Evolutionary conservation across 805 yeast species (phyloP).

Genomic region (Suhomyces kilbournensis): DNA sequence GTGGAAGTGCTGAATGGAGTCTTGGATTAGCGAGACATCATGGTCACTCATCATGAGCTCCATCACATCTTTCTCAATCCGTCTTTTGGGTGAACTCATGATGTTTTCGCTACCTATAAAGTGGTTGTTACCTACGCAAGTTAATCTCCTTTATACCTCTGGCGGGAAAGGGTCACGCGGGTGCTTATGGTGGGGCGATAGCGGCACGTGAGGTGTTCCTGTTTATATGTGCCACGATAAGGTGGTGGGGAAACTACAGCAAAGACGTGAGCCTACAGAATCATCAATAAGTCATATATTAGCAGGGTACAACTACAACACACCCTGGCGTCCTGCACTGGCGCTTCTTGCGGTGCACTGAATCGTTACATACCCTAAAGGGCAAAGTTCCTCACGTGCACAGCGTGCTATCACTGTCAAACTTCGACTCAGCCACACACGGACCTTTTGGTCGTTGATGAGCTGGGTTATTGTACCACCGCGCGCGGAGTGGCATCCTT

Average conservation of each 20-base stretch:
- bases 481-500: conserved; percentile 15
- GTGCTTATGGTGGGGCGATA: not conserved
- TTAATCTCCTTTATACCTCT: not conserved
- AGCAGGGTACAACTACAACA: not conserved
- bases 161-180: not conserved
- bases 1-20: conserved; percentile 74
- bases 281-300: not conserved
- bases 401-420: not conserved
- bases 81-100: conserved; percentile 55
- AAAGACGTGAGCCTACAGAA: not conserved
- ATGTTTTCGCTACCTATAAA: not conserved
- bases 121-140: not conserved
- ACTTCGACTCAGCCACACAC: not conserved
- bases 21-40: conserved; percentile 79
- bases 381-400: not conserved
- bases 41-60: conserved; percentile 93
- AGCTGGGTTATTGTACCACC: conserved; percentile 2
- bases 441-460: not conserved
- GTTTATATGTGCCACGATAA: not conserved
- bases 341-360: not conserved
- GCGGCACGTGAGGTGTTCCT: conserved; percentile 1
- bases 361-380: not conserved
- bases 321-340: not conserved
- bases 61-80: conserved; percentile 95
- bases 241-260: not conserved